Conservation (phyloP, 2,329 filamentous ascomycete species). For the Ilyonectria destructans region DNA sequence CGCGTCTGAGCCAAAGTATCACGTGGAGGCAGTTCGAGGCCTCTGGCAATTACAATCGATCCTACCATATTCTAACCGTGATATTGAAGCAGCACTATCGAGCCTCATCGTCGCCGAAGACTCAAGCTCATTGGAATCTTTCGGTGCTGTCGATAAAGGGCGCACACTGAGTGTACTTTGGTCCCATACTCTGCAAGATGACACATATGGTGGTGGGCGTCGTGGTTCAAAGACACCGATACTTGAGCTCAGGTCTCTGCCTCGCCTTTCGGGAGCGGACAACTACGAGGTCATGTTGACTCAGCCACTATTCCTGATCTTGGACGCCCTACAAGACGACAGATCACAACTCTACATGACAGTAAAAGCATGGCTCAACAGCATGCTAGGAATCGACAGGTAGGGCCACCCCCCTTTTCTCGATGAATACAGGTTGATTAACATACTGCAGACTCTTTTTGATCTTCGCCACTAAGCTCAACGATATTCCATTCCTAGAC, state of each 20-base stretch:
- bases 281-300: constrained; percentile 83
- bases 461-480: constrained; percentile 73
- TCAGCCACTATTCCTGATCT: constrained; percentile 84
- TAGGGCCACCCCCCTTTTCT: constrained; percentile 49
- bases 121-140: constrained; percentile 31
- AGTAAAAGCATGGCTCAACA: constrained; percentile 86
- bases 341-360: constrained; percentile 83
- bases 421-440: constrained; percentile 24
- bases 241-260: constrained; percentile 52
- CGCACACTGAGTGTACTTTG: constrained; percentile 84
- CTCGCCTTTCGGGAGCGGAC: constrained; percentile 69
- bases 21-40: constrained; percentile 91
- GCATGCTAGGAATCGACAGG: constrained; percentile 75
- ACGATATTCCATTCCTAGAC: constrained; percentile 68
- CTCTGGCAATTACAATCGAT: constrained; percentile 89
- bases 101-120: constrained; percentile 75
- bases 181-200: constrained; percentile 83
- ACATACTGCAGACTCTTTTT: constrained; percentile 68
- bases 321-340: constrained; percentile 84
- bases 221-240: constrained; percentile 64
- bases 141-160: constrained; percentile 72
- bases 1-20: constrained; percentile 89
- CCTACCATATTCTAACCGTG: constrained; percentile 76
- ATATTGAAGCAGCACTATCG: constrained; percentile 86
- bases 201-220: constrained; percentile 64